Base-by-base conservation (phyloP, 192 early-diverging fungal genomes). In the Coemansia sp. region DNA sequence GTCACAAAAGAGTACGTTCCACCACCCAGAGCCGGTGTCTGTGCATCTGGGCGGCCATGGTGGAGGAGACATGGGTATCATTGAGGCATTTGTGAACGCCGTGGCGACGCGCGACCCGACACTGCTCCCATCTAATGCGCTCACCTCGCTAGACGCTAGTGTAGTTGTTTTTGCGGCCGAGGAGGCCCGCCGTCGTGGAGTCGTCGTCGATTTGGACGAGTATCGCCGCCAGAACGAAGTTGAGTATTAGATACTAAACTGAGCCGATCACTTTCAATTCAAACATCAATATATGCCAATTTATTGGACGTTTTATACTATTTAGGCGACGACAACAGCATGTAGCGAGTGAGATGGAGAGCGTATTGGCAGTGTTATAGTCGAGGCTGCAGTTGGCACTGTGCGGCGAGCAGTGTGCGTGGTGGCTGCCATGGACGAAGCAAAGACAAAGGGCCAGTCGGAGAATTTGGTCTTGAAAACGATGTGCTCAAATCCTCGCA, bases 401-500 rank as follows among this genome's bases (percentile, higher is more conserved):
- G 41, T 61, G 24, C 67, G 67, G 18, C 72, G 63, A 29, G 52
- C 60, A 40, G 64, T 63, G 41, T 70, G 63, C 4, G 55, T 40
- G 18, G 64, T 27, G 10, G 72, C 6, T 8, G 71, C 61, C 68
- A 72, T 72, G 9, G 76, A 72, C 10, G 76, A 66, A 3, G 72
- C 67, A 75, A 83, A 83, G 11, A 83, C 73, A 70, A 75, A 83
- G 16, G 82, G 82, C 82, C 82, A 84, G 66, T 84, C 82, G 7
- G 82, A 63, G 22, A 84, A 84, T 52, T 84, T 84, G 44, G 82
- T 84, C 44, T 80, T 79, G 49, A 84, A 84, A 18, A 84, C 71
- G 52, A 84, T 69, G 36, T 84, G 82, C 57, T 84, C 82, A 54
- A 70, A 79, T 12, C 82, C 82, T 22, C 78, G 78, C 2, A 79